Base-by-base conservation (phyloP, 768 basidiomycete species). In the Harrya chromipes region DNA sequence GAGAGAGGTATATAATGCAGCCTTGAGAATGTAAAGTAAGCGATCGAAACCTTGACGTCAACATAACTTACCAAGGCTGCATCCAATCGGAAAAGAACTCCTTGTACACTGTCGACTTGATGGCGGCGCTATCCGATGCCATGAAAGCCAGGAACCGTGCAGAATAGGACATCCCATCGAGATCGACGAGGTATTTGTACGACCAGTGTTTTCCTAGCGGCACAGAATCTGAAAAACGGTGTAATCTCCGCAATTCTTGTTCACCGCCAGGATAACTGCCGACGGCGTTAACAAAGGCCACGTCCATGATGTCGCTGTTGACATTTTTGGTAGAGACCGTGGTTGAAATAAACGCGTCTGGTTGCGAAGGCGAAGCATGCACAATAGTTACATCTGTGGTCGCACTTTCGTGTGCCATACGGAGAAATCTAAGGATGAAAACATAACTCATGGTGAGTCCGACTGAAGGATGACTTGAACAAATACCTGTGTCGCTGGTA, bases 101-200 rank as follows among this genome's bases (percentile, higher is more conserved):
- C 33, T 85, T 81, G 64, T 95, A 95, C 3, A 97, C 84, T 0
- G 92, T 94, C 17, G 87, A 78, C 70, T 98, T 97, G 52, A 98
- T 69, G 10, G 92, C 90, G 3, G 84, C 90, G 54, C 90, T 91
- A 65, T 95, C 92, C 46, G 87, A 93, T 37, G 85, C 86, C 59
- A 93, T 68, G 63, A 91, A 83, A 1, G 85, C 78, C 78, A 92
- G 83, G 66, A 97, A 94, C 12, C 92, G 78, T 3, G 86, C 94
- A 23, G 87, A 92, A 68, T 97, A 98, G 17, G 90, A 86, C 89
- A 94, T 94, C 14, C 95, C 94, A 61, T 97, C 94, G 49, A 98
- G 69, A 68, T 97, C 94, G 53, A 94, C 70, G 31, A 95, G 75
- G 62, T 94, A 92, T 72, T 97, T 95, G 74, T 94, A 91, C 50